Conservation (phyloP, 2,329 filamentous ascomycete genomes). For the Fusarium paranaense region DNA sequence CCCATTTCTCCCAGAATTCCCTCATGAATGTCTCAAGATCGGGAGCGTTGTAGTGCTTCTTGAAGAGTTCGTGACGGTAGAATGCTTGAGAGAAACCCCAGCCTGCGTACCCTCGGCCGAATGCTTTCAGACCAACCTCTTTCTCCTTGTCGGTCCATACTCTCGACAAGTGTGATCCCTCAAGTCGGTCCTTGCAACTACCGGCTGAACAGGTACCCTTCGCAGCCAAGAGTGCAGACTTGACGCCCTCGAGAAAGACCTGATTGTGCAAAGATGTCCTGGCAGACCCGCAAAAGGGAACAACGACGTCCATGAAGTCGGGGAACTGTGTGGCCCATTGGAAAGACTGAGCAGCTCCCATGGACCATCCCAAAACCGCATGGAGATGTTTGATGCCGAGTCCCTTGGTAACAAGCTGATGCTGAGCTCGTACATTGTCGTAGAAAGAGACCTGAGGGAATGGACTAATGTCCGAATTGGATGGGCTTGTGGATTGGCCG, state of each 20-base stretch:
- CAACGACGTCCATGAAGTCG: constrained; percentile 57
- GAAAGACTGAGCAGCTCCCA: constrained; percentile 67
- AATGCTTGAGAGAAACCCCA: constrained; percentile 87
- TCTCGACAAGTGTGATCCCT: constrained; percentile 33
- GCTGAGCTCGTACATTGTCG: constrained; percentile 65
- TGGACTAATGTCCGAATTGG: constrained; percentile 54
- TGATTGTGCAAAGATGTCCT: constrained; percentile 64
- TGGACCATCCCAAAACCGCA: constrained; percentile 66
- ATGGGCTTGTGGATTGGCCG: constrained; percentile 65
- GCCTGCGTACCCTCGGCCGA: constrained; percentile 81
- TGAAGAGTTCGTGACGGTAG: constrained; percentile 78
- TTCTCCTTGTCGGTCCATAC: constrained; percentile 57
- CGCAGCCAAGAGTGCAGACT: constrained; percentile 57
- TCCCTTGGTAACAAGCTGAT: constrained; percentile 54
- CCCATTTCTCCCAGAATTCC: constrained; percentile 82
- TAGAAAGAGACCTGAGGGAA: constrained; percentile 61
- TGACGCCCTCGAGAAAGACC: constrained; percentile 66
- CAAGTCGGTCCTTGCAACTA: constrained; percentile 45
- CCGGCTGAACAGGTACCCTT: constrained; percentile 64
- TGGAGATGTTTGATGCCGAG: constrained; percentile 58
- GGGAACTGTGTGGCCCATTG: constrained; percentile 64
- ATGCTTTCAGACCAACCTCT: constrained; percentile 69
- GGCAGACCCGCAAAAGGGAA: constrained; percentile 64
- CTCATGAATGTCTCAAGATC: constrained; percentile 79
- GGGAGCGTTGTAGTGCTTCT: constrained; percentile 72